phyloP scores from a whole-genome alignment of 208 protist species.

The Novymonas esmeraldas region DNA sequence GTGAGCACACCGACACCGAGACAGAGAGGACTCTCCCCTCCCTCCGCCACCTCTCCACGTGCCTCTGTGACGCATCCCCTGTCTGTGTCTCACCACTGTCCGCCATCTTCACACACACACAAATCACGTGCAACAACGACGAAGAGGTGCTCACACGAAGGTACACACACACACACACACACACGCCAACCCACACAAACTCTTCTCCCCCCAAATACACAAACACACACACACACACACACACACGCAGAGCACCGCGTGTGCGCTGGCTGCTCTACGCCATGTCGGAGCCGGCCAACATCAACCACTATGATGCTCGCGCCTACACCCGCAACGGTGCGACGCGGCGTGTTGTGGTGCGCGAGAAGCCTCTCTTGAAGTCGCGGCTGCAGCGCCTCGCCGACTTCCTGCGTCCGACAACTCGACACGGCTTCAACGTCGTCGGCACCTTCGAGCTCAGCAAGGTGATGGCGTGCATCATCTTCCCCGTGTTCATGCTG shows the following conservation, averaged over 20 bases:
- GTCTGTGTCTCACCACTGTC: too few relatives aligned
- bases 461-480: conserved; percentile 82
- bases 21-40: too few relatives aligned
- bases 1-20: too few relatives aligned
- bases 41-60: too few relatives aligned
- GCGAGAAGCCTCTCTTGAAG: conserved; percentile 79
- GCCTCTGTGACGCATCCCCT: too few relatives aligned
- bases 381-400: conserved; percentile 69
- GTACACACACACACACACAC: background rate
- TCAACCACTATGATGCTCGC: conserved; percentile 75
- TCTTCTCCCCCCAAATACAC: background rate
- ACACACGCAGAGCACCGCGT: too few relatives aligned
- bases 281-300: conserved; percentile 48
- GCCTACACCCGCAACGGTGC: conserved; percentile 63
- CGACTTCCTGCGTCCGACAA: conserved; percentile 67
- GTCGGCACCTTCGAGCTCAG: conserved; percentile 67
- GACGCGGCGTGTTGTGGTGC: conserved; percentile 70
- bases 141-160: background rate
- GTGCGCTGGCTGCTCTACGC: too few relatives aligned
- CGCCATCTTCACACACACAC: too few relatives aligned
- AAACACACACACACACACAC: background rate
- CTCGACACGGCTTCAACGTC: conserved; percentile 62
- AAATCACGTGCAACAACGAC: too few relatives aligned
- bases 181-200: too few relatives aligned
- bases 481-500: conserved; percentile 79